Percentiles rank a stretch among this genome's conserved stretches.
phyloP scores from a whole-genome alignment of 202 grass and related monocot species.

The Brachypodium distachyon region DNA sequence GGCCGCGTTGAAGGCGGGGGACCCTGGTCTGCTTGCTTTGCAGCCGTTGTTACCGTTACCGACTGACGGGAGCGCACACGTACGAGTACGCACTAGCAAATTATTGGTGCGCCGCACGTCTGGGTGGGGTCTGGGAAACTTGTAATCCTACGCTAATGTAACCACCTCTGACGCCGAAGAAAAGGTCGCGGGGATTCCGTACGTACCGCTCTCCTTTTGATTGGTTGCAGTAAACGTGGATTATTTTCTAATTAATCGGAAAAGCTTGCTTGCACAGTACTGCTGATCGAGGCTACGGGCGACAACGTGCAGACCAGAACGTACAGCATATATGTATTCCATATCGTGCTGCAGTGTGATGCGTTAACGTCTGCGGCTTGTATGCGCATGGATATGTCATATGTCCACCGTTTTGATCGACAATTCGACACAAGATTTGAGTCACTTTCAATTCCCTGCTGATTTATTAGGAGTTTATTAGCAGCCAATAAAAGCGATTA shows the following conservation, averaged over 20 bases:
- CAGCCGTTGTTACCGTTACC: constrained; percentile 17
- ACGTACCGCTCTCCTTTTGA: not conserved
- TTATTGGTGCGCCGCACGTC: constrained; percentile 35
- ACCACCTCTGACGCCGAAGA: constrained; percentile 5
- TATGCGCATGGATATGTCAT: not conserved
- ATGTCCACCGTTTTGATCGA: not conserved
- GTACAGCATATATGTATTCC: not conserved
- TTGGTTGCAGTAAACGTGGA: not conserved
- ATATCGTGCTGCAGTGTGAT: not conserved
- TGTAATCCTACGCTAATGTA: not conserved
- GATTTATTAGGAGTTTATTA: constrained; percentile 9
- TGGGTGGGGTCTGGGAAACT: not conserved
- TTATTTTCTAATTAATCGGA: not conserved
- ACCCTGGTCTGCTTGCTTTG: not conserved
- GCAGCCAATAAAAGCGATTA: not conserved
- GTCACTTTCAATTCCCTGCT: not conserved
- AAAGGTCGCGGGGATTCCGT: constrained; percentile 11
- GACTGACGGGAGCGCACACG: not conserved
- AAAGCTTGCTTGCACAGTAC: constrained; percentile 11
- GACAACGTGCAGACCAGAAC: constrained; percentile 44
- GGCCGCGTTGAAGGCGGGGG: no score
- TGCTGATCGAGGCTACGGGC: not conserved
- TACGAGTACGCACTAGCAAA: not conserved
- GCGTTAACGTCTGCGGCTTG: constrained; percentile 4
- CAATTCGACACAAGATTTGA: not conserved